Conservation (phyloP, 1,139 yeast genomes). For the Yamadazyma atlantica region DNA sequence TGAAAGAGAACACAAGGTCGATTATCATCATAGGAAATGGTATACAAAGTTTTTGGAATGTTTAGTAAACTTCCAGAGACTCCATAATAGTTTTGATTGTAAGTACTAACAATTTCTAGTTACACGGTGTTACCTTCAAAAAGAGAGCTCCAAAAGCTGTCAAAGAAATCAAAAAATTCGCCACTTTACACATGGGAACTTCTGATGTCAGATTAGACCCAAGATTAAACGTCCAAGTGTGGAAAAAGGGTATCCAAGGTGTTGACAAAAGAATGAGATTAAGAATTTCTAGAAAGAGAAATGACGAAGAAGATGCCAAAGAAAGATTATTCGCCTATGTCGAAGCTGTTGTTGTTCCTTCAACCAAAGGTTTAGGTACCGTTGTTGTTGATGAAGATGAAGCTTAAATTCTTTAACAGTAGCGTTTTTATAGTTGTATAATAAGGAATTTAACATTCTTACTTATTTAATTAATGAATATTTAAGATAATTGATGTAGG, state of each 20-base stretch:
- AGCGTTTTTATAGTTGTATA: slow-evolving; percentile 15
- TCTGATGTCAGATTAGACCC: slow-evolving; percentile 99
- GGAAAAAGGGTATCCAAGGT: slow-evolving; percentile 99
- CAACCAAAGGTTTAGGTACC: slow-evolving; percentile 97
- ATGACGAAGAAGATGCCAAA: slow-evolving; percentile 99
- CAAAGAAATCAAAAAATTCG: slow-evolving; percentile 98
- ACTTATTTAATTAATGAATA: slow-evolving; percentile 14
- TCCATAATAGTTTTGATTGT: no score
- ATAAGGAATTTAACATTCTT: slow-evolving; percentile 15
- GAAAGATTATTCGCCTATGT: slow-evolving; percentile 97
- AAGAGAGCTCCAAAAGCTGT: slow-evolving; percentile 99
- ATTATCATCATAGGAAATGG: no score
- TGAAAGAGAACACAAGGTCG: no score
- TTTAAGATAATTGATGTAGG: slow-evolving; percentile 6
- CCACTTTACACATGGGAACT: slow-evolving; percentile 99
- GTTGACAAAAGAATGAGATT: slow-evolving; percentile 97
- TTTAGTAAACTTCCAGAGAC: no score
- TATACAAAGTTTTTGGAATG: no score
- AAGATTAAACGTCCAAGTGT: slow-evolving; percentile 95
- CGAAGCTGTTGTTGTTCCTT: slow-evolving; percentile 93
- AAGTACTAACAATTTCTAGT: slow-evolving; percentile 55
- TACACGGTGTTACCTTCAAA: slow-evolving; percentile 98
- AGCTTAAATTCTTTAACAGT: slow-evolving; percentile 43
- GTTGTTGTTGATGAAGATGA: slow-evolving; percentile 92
- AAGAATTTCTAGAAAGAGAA: slow-evolving; percentile 99